phyloP scores from a whole-genome alignment of 2,329 filamentous ascomycete genomes.

The Neurospora crassa region DNA sequence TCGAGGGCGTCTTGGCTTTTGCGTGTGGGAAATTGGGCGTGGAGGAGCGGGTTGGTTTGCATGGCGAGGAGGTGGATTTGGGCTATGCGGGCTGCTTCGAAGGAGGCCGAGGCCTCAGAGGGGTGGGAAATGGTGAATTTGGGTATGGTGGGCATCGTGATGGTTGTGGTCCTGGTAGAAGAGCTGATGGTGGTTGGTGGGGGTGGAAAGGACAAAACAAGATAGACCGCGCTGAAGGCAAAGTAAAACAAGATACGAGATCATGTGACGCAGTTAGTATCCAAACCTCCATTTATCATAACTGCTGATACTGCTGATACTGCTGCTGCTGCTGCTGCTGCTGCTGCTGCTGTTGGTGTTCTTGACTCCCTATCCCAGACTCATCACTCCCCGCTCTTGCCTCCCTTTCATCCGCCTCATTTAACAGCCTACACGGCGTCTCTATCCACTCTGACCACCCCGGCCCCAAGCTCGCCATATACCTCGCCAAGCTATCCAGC shows the following conservation, averaged over 20 bases:
- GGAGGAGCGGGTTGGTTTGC: conserved; percentile 28
- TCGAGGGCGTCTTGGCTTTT: conserved; percentile 22
- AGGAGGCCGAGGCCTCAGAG: not conserved
- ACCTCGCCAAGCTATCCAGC: conserved; percentile 16
- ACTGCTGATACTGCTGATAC: not conserved
- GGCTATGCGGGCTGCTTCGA: conserved; percentile 18
- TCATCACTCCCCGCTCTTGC: not conserved
- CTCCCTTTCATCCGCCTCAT: conserved; percentile 4
- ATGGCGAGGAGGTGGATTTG: conserved; percentile 30
- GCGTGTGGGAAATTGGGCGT: conserved; percentile 29
- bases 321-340: not conserved
- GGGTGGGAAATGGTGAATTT: conserved; percentile 8
- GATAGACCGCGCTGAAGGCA: not conserved
- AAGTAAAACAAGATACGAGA: not conserved
- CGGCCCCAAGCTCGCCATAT: conserved; percentile 18
- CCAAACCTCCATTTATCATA: not conserved
- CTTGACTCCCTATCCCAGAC: not conserved
- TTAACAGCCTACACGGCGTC: conserved; percentile 15
- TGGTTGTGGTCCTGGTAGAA: not conserved
- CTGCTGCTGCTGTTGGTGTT: not conserved
- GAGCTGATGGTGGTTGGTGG: not conserved
- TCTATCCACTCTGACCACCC: conserved; percentile 24
- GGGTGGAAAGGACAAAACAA: not conserved
- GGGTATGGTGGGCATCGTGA: conserved; percentile 7
- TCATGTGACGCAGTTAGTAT: not conserved